Evolutionary conservation across 208 protist genomes (phyloP).

Genomic region (Trichomonas vaginalis): DNA sequence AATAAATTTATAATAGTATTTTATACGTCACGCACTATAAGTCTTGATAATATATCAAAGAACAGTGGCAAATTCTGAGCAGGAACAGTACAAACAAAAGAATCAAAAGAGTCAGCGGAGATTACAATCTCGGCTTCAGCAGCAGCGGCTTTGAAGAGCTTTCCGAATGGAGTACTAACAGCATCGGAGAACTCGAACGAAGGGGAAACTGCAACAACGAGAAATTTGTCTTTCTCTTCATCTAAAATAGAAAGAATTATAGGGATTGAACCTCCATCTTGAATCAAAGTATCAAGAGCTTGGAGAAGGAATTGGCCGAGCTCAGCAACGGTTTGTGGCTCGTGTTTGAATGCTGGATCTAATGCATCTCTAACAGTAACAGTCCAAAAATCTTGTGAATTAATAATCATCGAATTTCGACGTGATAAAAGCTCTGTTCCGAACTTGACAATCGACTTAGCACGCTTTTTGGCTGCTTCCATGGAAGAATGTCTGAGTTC

Average conservation of each 20-base stretch:
- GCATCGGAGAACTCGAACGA: background rate
- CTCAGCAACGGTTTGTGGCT: background rate
- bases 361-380: background rate
- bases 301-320: background rate
- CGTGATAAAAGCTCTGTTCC: background rate
- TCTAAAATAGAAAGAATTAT: background rate
- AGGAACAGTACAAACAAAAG: conserved; percentile 13
- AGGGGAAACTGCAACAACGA: background rate
- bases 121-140: background rate
- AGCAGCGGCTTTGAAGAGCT: background rate
- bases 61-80: background rate
- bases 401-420: background rate
- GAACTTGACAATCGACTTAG: background rate
- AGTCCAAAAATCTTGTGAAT: background rate
- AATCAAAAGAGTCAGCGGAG: background rate
- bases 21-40: too few species aligned
- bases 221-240: background rate
- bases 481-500: background rate
- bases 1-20: too few species aligned
- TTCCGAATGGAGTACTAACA: background rate
- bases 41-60: background rate
- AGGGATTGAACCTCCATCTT: background rate
- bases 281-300: background rate
- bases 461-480: background rate
- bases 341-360: background rate